Base-by-base conservation (phyloP, 2,329 filamentous ascomycete species). In the Basipetospora chlamydospora region DNA sequence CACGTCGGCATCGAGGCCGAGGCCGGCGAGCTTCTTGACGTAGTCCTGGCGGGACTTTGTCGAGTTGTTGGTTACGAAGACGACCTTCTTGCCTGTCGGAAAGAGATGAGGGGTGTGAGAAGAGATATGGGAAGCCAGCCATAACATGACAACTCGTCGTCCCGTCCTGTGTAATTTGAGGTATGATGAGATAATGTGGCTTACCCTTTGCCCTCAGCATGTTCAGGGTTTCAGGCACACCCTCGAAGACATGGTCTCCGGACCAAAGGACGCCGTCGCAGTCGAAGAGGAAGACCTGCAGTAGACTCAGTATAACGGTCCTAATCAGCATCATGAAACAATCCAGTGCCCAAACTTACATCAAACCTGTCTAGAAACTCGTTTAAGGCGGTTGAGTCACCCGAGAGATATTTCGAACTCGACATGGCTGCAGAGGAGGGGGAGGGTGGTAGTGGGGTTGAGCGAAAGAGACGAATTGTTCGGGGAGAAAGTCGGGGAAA, bases 231-330 rank as follows among this genome's bases (percentile, higher is more conserved):
- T 95, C 85, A 4, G 83, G 79, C 5, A 86, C 78, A 37, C 80
- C 81, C 11, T 84, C 78, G 47, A 90, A 95, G 9, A 93, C 65
- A 54, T 88, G 79, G 52, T 95, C 85, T 34, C 90, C 90, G 12
- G 87, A 94, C 90, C 90, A 98, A 41, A 98, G 66, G 26, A 98
- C 90, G 53, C 88, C 90, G 73, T 98, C 90, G 61, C 90, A 98
- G 56, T 98, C 90, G 51, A 98, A 84, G 10, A 98, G 66, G 53
- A 98, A 96, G 25, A 83, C 93, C 47, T 40, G 41, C 11, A 33
- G 37, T 40, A 41, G n/a, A n/a, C n/a, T n/a, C n/a, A n/a, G n/a
- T n/a, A n/a, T n/a, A n/a, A n/a, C n/a, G 13, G 39, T 47, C 28
- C 46, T 46, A 41, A 29, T 37, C 28, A n/a, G 22, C 23, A 10